These are phyloP conservation scores for Plasmodium fragile DNA, from an alignment of 169 alveolate species.

Conservation along the genomic window DNA sequence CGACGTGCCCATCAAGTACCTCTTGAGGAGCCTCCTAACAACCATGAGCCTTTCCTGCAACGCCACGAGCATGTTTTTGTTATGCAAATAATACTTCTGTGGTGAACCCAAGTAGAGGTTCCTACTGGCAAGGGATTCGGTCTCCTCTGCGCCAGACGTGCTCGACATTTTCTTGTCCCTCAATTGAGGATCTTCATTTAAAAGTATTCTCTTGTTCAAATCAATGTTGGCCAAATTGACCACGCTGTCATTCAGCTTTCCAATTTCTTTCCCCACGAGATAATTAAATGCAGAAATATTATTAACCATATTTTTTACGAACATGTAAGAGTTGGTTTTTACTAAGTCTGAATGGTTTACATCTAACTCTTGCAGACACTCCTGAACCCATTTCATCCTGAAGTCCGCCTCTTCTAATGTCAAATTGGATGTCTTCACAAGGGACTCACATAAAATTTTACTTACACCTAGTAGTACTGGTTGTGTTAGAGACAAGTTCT, in stretches of 20 bases:
- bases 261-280: constrained; percentile 19
- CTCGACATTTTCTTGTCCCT: not conserved
- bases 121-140: not conserved
- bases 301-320: constrained; percentile 60
- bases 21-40: constrained; percentile 45
- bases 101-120: not conserved
- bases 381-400: constrained; percentile 46
- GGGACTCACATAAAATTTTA: constrained; percentile 59
- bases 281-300: constrained; percentile 24
- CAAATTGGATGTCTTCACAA: constrained; percentile 2
- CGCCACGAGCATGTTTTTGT: constrained; percentile 20
- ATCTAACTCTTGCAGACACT: constrained; percentile 27
- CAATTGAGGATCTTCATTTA: not conserved
- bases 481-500: constrained; percentile 37
- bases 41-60: constrained; percentile 40
- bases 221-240: not conserved
- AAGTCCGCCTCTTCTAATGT: constrained; percentile 34
- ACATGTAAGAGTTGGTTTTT: constrained; percentile 46
- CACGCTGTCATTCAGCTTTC: constrained; percentile 5
- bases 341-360: constrained; percentile 35
- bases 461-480: constrained; percentile 61
- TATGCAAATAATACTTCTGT: constrained; percentile 10
- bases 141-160: not conserved
- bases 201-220: constrained; percentile 1
- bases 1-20: not conserved